Evolutionary conservation across 2,329 filamentous ascomycete species (phyloP), one percentile per base, ranked within the genome.

Genomic region (Ampelomyces quisqualis): DNA sequence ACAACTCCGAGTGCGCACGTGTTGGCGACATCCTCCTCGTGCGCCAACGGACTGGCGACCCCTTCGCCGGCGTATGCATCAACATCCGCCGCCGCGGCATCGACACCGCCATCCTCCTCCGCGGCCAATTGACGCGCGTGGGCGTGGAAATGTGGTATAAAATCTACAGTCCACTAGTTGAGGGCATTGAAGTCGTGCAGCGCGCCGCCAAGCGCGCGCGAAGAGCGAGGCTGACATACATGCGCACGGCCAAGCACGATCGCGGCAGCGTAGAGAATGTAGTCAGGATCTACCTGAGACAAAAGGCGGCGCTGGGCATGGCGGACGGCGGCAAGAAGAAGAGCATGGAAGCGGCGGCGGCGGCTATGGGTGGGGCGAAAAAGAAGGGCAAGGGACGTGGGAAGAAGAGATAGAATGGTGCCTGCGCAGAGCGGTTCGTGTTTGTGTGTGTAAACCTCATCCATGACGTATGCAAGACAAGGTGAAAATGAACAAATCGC

Each of bases 91-190:
- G 89, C 39, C 79, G 86, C 6, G 90, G 90, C 45, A 80, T 93
- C 45, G 91, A 97, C 72, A 95, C 89, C 2, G 86, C 87, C 4
- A 85, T 98, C 40, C 73, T 95, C 45, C 77, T 98, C 45, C 81
- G 93, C 41, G 91, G 91, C 58, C 84, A 94, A 65, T 74, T 98
- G 57, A 90, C 88, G 54, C 81, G 87, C 57, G 81, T 94, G 5
- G 88, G 88, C 46, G 88, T 95, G 45, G 93, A 98, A 79, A 93
- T 95, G 88, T 95, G 89, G 84, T 90, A 87, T 72, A 98, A 98
- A 77, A 77, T 97, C 44, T 97, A 93, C 76, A 88, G 82, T 64
- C 91, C 91, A 46, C 86, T 88, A 64, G 85, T 97, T 21, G 82
- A 86, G 65, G 88, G 88, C 51, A 89, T 98, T 62, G 91, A 98